Base-by-base conservation (phyloP, 345 rosid genomes). In the Linum lewisii region DNA sequence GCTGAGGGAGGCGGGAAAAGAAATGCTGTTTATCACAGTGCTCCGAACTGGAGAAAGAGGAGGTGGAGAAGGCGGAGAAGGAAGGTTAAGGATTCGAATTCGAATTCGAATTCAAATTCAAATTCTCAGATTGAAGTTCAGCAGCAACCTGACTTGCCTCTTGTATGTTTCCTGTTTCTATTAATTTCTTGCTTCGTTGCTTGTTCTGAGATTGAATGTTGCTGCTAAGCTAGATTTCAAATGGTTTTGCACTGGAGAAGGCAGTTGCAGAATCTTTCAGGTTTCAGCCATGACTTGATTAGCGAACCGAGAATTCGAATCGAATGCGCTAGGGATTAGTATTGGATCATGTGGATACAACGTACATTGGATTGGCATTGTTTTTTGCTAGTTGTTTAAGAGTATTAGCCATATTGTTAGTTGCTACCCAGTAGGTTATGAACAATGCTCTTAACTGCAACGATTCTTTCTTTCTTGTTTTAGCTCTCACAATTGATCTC, bases 251-350 rank as follows among this genome's bases (percentile, higher is more conserved):
- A 24, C 52, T 29, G 63, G 26, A 21, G 64, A n/a, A n/a, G n/a
- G 34, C 34, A 29, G 34, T 29, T 5, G 5, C 7, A 29, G 34
- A 29, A 29, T 29, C 34, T 29, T 29, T 29, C n/a, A n/a, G n/a
- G n/a, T n/a, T n/a, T n/a, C 34, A 34, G 51, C 14, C 57, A 62
- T 54, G 54, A 71, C 64, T 51, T 61, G 56, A 56, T 29, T 59
- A 25, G 22, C 62, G 20, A 32, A 44, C 13, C 49, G 56, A 38
- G 22, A n/a, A n/a, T 20, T 20, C 34, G 59, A 44, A 32, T 51
- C 49, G 19, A 38, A 26, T 29, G 62, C 24, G 2, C 24, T 18
- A 47, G 52, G 54, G 54, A 51, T 54, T 59, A 2, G 38, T 23
- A 51, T 59, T 47, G 24, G 52, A 50, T 25, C 59, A 7, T 25